Evolutionary conservation across 2,329 filamentous ascomycete species (phyloP).

Genomic region (Fusarium papillatum): DNA sequence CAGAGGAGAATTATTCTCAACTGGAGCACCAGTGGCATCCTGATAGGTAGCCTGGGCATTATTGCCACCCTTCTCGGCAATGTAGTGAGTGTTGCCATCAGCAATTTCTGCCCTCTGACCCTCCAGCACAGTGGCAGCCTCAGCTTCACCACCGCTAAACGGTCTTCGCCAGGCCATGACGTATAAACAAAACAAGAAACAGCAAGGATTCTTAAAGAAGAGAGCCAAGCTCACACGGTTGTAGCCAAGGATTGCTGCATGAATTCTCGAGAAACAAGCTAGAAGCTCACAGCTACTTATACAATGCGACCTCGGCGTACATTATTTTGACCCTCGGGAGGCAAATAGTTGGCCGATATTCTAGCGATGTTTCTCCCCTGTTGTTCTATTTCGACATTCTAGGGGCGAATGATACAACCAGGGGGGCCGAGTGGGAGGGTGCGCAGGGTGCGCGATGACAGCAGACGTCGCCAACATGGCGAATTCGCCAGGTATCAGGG

Average conservation of each 20-base stretch:
- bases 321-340: neutral
- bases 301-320: neutral
- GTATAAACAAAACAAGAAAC: neutral
- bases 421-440: slow-evolving; percentile 5
- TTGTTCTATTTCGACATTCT: neutral
- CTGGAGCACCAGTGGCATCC: slow-evolving; percentile 71
- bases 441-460: slow-evolving; percentile 3
- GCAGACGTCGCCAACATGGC: slow-evolving; percentile 4
- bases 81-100: slow-evolving; percentile 26
- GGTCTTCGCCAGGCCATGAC: slow-evolving; percentile 4
- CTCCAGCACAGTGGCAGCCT: neutral
- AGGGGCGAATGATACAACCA: slow-evolving; percentile 9
- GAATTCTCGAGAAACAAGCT: neutral
- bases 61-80: slow-evolving; percentile 57
- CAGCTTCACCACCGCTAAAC: neutral
- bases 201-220: neutral
- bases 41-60: slow-evolving; percentile 65
- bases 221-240: neutral
- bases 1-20: slow-evolving; percentile 69
- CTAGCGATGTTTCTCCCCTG: neutral
- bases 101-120: neutral
- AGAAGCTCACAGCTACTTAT: slow-evolving; percentile 2
- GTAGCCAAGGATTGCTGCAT: neutral
- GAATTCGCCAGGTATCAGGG: neutral
- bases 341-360: neutral